Conservation (phyloP, 2,329 filamentous ascomycete genomes). For the Botrytis elliptica region DNA sequence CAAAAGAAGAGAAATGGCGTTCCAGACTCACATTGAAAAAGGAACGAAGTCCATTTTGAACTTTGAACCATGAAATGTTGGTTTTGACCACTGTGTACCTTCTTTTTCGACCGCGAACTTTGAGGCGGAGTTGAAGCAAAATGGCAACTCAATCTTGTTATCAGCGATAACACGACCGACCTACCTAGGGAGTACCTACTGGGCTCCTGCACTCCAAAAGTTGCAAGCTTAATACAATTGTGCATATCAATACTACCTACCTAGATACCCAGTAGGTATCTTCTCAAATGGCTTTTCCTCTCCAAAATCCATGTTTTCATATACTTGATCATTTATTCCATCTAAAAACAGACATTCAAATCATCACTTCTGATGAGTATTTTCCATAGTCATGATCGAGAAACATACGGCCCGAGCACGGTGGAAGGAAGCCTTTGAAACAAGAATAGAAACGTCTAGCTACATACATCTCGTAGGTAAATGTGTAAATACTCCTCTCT, state of each 20-base stretch:
- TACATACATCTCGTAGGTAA: not conserved
- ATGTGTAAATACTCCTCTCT: not conserved
- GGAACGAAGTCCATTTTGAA: not conserved
- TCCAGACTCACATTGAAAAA: not conserved
- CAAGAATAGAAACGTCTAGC: not conserved
- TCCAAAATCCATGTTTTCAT: not conserved
- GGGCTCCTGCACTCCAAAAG: too few species aligned
- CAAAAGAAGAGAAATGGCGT: not conserved
- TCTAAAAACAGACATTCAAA: not conserved
- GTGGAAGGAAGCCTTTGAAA: not conserved
- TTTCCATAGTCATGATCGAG: not conserved
- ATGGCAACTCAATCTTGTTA: not conserved
- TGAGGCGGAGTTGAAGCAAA: slow-evolving; percentile 1
- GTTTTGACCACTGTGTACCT: not conserved
- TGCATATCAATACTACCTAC: not conserved
- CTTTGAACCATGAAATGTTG: not conserved
- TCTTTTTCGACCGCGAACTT: not conserved
- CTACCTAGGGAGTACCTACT: too few species aligned
- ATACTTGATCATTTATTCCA: not conserved
- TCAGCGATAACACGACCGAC: not conserved
- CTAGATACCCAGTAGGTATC: not conserved
- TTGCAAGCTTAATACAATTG: not conserved
- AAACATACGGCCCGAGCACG: not conserved
- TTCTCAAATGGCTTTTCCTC: not conserved
- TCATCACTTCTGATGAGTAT: not conserved